Evolutionary conservation across 257 asterid species (phyloP).

Genomic region (Parsonsia alboflavescens): DNA sequence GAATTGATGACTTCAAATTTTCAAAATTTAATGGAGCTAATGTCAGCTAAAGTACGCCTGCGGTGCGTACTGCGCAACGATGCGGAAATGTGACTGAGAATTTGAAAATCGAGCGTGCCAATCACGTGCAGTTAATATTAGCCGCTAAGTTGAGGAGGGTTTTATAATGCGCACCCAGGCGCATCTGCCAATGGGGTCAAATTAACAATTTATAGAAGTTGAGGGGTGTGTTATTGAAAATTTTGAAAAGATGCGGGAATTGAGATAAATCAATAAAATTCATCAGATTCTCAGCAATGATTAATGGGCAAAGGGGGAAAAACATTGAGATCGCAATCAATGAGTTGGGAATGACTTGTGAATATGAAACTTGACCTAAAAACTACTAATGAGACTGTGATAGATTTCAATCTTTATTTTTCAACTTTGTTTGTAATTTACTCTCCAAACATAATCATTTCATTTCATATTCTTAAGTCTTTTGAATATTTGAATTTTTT

Average conservation of each 20-base stretch:
- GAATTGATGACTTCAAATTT: not conserved
- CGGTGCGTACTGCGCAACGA: not conserved
- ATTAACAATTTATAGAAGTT: conserved; percentile 1
- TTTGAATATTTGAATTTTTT: not conserved
- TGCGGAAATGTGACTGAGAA: not conserved
- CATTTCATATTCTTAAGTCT: not conserved
- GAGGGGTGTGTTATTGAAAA: not conserved
- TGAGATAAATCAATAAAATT: not conserved
- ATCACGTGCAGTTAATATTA: not conserved
- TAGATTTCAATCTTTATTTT: conserved; percentile 11
- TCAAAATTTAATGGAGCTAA: not conserved
- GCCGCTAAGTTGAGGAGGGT: not conserved
- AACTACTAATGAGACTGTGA: conserved; percentile 22
- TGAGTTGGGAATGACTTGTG: conserved; percentile 26
- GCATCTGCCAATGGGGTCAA: not conserved
- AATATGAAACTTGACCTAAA: conserved; percentile 35
- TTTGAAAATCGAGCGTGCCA: not conserved
- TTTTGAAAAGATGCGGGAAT: conserved; percentile 10
- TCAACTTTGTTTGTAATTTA: conserved; percentile 3
- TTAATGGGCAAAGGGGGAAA: conserved; percentile 33
- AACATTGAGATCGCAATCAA: conserved; percentile 33
- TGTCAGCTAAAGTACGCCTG: not conserved
- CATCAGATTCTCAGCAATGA: conserved; percentile 36
- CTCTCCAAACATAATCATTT: not conserved
- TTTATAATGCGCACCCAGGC: conserved; percentile 7